A percentile compares a stretch with the other conserved stretches of the same genome.
These are phyloP conservation scores for Camillea tinctor DNA, from an alignment of 2,329 filamentous ascomycete genomes.

Conservation along the genomic window DNA sequence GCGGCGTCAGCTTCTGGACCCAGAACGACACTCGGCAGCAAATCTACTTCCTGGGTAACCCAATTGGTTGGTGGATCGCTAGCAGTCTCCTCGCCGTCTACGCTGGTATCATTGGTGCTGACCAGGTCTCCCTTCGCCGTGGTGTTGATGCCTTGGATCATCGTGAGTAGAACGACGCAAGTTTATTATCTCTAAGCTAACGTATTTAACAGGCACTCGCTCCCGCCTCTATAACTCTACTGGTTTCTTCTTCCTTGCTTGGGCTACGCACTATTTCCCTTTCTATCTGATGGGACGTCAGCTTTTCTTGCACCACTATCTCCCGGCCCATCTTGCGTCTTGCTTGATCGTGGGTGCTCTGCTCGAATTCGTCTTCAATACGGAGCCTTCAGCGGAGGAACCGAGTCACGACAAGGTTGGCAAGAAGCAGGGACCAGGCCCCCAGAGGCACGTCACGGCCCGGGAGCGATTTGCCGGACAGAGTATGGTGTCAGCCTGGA, in stretches of 20 bases:
- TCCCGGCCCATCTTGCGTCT: conserved; percentile 90
- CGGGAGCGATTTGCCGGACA: conserved; percentile 78
- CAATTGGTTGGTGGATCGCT: conserved; percentile 94
- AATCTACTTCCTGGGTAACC: conserved; percentile 98
- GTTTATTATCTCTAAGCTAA: conserved; percentile 13
- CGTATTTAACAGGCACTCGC: conserved; percentile 64
- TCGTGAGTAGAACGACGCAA: conserved; percentile 63
- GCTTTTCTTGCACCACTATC: conserved; percentile 96
- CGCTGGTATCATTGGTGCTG: conserved; percentile 84
- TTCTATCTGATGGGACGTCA: conserved; percentile 99
- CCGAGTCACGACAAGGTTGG: conserved; percentile 42
- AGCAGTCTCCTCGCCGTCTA: conserved; percentile 92
- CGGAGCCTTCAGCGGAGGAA: conserved; percentile 68
- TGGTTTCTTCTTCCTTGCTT: conserved; percentile 97
- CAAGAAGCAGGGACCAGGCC: conserved; percentile 44
- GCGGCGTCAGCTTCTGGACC: conserved; percentile 99
- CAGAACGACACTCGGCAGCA: conserved; percentile 92
- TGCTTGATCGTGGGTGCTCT: conserved; percentile 86
- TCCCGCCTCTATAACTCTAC: conserved; percentile 97
- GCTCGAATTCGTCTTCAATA: conserved; percentile 93
- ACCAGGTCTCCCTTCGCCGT: conserved; percentile 89
- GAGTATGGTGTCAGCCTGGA: conserved; percentile 76
- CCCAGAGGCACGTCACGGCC: conserved; percentile 68
- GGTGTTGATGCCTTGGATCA: conserved; percentile 90
- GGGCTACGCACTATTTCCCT: conserved; percentile 95